A percentile compares a stretch with the other conserved stretches of the same genome.
These are phyloP conservation scores for Fusarium keratoplasticum DNA, from an alignment of 2,329 filamentous ascomycete species.

Conservation along the genomic window DNA sequence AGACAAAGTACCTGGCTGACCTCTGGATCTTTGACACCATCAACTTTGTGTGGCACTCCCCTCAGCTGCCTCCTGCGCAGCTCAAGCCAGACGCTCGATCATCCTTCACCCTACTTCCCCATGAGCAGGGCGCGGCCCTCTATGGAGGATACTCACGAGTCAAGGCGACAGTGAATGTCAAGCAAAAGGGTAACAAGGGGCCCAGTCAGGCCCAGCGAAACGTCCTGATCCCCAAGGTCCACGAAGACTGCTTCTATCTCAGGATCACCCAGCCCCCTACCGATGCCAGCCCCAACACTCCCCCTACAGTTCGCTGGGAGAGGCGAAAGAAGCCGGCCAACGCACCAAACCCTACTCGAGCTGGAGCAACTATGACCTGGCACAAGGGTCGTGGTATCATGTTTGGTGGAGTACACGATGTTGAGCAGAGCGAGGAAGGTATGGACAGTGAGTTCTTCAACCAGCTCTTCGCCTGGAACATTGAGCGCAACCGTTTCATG, in stretches of 20 bases:
- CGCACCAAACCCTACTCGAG: constrained; percentile 82
- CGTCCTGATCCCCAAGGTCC: constrained; percentile 85
- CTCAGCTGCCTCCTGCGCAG: constrained; percentile 79
- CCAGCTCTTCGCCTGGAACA: constrained; percentile 89
- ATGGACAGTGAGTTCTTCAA: constrained; percentile 99
- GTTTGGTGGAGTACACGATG: constrained; percentile 95
- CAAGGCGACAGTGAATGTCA: constrained; percentile 76
- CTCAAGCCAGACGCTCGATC: constrained; percentile 91
- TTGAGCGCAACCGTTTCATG: constrained; percentile 96
- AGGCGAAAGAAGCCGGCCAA: constrained; percentile 93
- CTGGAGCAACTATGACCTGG: constrained; percentile 92
- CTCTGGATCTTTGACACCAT: constrained; percentile 96
- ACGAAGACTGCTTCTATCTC: constrained; percentile 95
- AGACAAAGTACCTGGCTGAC: constrained; percentile 93
- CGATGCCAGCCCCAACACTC: constrained; percentile 73
- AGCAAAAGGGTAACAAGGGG: constrained; percentile 65
- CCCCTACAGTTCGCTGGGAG: constrained; percentile 88
- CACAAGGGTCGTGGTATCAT: constrained; percentile 93
- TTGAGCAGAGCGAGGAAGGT: constrained; percentile 90
- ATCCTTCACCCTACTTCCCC: constrained; percentile 91
- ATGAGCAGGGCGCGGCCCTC: constrained; percentile 88
- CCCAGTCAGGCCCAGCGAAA: constrained; percentile 73
- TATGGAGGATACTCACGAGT: constrained; percentile 95
- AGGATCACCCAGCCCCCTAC: constrained; percentile 78
- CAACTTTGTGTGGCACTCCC: constrained; percentile 86